Evolutionary conservation across 306 rosid species (phyloP).

Genomic region (Cicer judaicum): DNA sequence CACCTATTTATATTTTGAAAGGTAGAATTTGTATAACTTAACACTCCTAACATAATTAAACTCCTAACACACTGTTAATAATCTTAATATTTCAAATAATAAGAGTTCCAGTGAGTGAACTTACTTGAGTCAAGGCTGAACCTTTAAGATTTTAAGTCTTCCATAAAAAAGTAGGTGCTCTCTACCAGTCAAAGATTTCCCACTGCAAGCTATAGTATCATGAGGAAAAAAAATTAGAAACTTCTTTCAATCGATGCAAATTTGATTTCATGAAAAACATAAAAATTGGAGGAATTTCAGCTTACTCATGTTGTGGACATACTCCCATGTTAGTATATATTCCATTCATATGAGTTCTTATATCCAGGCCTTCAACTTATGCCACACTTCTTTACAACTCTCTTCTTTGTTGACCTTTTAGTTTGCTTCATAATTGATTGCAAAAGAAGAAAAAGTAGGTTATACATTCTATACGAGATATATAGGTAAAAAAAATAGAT

Average conservation of each 20-base stretch:
- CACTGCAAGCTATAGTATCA: slow-evolving; percentile 69
- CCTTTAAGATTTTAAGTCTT: slow-evolving; percentile 89
- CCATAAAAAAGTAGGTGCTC: slow-evolving; percentile 95
- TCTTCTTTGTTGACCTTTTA: too few relatives aligned
- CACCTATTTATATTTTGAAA: not conserved
- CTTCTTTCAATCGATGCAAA: not conserved
- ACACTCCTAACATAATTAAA: not conserved
- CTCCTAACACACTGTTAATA: not conserved
- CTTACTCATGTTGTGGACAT: slow-evolving; percentile 95
- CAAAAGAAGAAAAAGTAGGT: too few relatives aligned
- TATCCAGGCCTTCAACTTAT: slow-evolving; percentile 75
- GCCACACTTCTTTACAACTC: slow-evolving; percentile 49
- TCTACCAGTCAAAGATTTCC: slow-evolving; percentile 83
- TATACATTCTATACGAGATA: too few relatives aligned
- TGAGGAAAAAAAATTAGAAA: not conserved
- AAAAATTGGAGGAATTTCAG: slow-evolving; percentile 30
- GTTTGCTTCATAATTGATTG: too few relatives aligned
- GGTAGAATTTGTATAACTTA: not conserved
- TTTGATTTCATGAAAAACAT: too few relatives aligned
- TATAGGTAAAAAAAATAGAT: too few relatives aligned
- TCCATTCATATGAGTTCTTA: slow-evolving; percentile 67
- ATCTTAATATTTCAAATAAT: slow-evolving; percentile 10
- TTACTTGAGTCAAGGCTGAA: slow-evolving; percentile 67
- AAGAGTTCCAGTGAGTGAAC: slow-evolving; percentile 38
- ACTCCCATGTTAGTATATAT: slow-evolving; percentile 93